phyloP scores from a whole-genome alignment of 2,329 filamentous ascomycete genomes.

The Ilyonectria sp. region DNA sequence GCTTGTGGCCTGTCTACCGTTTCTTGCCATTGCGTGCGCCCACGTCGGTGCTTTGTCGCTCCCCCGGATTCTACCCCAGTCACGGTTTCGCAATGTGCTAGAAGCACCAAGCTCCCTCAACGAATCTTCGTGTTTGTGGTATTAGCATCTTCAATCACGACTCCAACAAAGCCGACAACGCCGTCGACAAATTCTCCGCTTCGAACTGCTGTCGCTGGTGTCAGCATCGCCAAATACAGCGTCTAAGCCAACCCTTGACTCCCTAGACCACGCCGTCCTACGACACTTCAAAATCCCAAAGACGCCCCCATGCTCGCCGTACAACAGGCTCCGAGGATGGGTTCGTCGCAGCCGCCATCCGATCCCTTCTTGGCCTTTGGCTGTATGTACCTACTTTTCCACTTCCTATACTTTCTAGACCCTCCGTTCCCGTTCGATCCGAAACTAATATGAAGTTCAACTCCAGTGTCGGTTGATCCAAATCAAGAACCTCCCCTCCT shows the following conservation, averaged over 20 bases:
- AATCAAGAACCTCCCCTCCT: conserved; percentile 63
- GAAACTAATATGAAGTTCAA: conserved; percentile 47
- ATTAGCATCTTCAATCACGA: conserved; percentile 18
- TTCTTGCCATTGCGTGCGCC: conserved; percentile 4
- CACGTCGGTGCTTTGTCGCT: conserved; percentile 2
- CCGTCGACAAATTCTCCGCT: background rate
- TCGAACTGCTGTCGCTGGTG: background rate
- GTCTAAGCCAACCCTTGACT: conserved; percentile 24
- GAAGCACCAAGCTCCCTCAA: conserved; percentile 2
- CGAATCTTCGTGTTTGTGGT: conserved; percentile 15
- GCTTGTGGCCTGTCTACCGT: background rate
- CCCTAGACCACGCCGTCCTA: conserved; percentile 24
- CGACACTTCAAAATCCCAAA: conserved; percentile 35
- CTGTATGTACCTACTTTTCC: conserved; percentile 65
- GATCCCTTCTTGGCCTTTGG: conserved; percentile 75
- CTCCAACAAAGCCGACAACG: background rate
- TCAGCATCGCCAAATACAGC: conserved; percentile 6
- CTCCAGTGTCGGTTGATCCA: conserved; percentile 62
- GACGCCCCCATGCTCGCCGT: conserved; percentile 71
- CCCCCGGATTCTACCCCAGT: conserved; percentile 2
- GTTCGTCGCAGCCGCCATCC: conserved; percentile 68
- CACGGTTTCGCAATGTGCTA: conserved; percentile 25
- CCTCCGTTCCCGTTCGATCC: background rate
- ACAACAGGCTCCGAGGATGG: conserved; percentile 70
- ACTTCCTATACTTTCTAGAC: background rate